Base-by-base conservation (phyloP, 2,329 filamentous ascomycete species). In the Sclerotinia trifoliorum region DNA sequence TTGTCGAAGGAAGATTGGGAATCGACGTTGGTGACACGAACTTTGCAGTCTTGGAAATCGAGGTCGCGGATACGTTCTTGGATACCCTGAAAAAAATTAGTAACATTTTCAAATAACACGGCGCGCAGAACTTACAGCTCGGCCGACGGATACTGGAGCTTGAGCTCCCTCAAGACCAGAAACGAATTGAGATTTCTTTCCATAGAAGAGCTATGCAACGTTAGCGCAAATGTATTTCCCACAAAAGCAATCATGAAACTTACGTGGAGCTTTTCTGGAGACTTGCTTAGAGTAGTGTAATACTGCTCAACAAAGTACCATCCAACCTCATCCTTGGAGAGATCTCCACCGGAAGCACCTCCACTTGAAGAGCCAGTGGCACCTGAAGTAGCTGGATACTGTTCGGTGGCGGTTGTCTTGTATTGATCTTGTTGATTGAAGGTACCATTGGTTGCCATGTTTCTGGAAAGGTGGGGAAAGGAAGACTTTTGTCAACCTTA, bases 221-320 rank as follows among this genome's bases (percentile, higher is more conserved):
- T 77, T 51, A 76, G 74, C 68, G 52, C 54, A 29, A 46, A 51
- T 19, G 8, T 15, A 44, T 8, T 54, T 42, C 24, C 1, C 39
- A 21, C 35, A 39, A 13, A 29, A 51, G 35, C 29, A 39, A 5
- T 15, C 42, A 48, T 54, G 44, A 44, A 52, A 81, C 86, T 76
- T 81, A 90, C 87, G 78, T 93, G 94, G 76, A 99, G 91, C 82
- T 95, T 96, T 78, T 97, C 93, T 29, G 95, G 94, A 73, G 84
- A 91, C 81, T 94, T 94, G 88, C 94, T 97, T 78, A 99, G 83
- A 71, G 93, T 99, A 75, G 92, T 98, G 83, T 99, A 99, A 85
- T 97, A 99, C 81, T 97, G 93, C 86, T 98, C 94, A 69, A 99
- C 95, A 75, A 99, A 99, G 83, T 94, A 98, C 95, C 95, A 99